phyloP scores from a whole-genome alignment of 2,329 filamentous ascomycete species.

The Fusarium tupiense region DNA sequence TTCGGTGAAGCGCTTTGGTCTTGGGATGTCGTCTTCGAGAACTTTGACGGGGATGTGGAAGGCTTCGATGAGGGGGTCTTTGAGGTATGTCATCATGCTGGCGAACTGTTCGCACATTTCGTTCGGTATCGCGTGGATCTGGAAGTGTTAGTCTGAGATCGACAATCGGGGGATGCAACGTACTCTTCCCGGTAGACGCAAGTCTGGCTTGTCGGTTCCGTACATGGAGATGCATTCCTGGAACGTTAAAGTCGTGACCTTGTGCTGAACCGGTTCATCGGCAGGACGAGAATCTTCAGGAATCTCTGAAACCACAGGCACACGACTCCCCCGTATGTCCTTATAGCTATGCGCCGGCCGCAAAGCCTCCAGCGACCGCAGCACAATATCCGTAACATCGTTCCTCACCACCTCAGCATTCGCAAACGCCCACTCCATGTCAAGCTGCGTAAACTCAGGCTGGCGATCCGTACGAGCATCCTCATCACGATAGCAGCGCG shows the following conservation, averaged over 20 bases:
- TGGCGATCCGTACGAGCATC: conserved; percentile 92
- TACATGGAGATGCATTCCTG: conserved; percentile 75
- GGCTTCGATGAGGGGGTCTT: conserved; percentile 77
- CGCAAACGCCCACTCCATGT: conserved; percentile 94
- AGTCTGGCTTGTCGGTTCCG: conserved; percentile 92
- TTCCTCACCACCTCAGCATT: conserved; percentile 49
- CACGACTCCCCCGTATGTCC: conserved; percentile 57
- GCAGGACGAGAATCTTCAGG: conserved; percentile 8
- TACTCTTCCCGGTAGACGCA: conserved; percentile 76
- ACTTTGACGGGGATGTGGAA: conserved; percentile 67
- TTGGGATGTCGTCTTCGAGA: conserved; percentile 61
- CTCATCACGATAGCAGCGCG: conserved; percentile 94
- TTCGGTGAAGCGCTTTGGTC: conserved; percentile 70
- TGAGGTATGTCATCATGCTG: conserved; percentile 76
- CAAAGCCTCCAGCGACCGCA: conserved; percentile 43
- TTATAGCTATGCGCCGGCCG: conserved; percentile 66
- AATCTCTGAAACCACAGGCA: conserved; percentile 47
- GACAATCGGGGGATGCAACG: conserved; percentile 17
- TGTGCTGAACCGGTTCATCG: conserved; percentile 42
- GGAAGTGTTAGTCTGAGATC: not conserved
- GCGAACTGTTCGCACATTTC: conserved; percentile 69
- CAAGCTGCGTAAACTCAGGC: conserved; percentile 93
- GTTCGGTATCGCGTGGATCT: conserved; percentile 74
- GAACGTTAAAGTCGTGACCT: conserved; percentile 50
- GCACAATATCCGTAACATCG: conserved; percentile 50